Percentiles rank a stretch among this genome's conserved stretches.
phyloP scores from a whole-genome alignment of 208 protist species.

The Trypanosoma cruzi region DNA sequence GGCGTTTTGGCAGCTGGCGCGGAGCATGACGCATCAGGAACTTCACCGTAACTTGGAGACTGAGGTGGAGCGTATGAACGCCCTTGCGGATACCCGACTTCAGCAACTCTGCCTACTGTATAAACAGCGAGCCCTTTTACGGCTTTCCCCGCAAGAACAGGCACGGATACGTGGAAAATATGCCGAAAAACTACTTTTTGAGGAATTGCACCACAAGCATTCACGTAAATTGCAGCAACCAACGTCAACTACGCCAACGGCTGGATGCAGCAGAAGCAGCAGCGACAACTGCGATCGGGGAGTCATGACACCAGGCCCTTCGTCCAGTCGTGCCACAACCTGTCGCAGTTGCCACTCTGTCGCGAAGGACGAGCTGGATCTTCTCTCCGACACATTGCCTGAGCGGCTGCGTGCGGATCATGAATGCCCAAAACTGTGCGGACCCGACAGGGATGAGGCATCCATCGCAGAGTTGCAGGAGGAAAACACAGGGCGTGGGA shows the following conservation, averaged over 20 bases:
- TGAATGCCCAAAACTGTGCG: neutral
- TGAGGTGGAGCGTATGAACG: slow-evolving; percentile 50
- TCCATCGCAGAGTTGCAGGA: neutral
- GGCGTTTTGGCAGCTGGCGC: slow-evolving; percentile 23
- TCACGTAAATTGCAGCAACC: neutral
- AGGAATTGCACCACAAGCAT: slow-evolving; percentile 1
- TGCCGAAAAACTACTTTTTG: slow-evolving; percentile 24
- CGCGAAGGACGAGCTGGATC: slow-evolving; percentile 21
- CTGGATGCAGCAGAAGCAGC: neutral
- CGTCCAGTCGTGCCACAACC: slow-evolving; percentile 5
- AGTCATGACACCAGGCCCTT: neutral
- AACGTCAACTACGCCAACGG: neutral
- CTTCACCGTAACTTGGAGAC: slow-evolving; percentile 42
- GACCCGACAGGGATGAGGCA: slow-evolving; percentile 3
- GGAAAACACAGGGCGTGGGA: slow-evolving; percentile 18
- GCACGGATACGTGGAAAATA: slow-evolving; percentile 41
- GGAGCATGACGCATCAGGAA: slow-evolving; percentile 43
- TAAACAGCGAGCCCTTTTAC: slow-evolving; percentile 56
- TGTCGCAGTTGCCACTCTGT: neutral
- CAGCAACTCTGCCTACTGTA: slow-evolving; percentile 51
- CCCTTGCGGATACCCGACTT: slow-evolving; percentile 47
- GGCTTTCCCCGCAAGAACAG: slow-evolving; percentile 45
- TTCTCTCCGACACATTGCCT: slow-evolving; percentile 23
- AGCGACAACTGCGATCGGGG: neutral
- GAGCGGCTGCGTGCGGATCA: slow-evolving; percentile 7